Evolutionary conservation across 2,329 filamentous ascomycete genomes (phyloP).

Genomic region (Amauroascus verrucosus): DNA sequence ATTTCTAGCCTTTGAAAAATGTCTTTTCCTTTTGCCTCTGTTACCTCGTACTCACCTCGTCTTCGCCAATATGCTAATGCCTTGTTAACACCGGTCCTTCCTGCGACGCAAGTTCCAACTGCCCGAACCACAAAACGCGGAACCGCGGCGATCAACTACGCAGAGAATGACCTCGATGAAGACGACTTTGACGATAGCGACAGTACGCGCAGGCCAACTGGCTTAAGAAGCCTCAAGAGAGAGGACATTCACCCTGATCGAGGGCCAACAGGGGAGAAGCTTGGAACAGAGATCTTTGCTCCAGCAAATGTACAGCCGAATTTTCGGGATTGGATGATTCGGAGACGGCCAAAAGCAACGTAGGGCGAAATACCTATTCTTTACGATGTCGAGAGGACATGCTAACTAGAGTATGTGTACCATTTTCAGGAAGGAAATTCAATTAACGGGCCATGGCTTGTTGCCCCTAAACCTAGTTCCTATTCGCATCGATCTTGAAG

Average conservation of each 20-base stretch:
- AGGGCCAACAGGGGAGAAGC: constrained; percentile 58
- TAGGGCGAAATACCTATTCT: constrained; percentile 23
- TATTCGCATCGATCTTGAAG: constrained; percentile 90
- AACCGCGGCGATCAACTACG: constrained; percentile 94
- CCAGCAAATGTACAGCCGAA: constrained; percentile 82
- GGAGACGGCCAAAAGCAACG: constrained; percentile 38
- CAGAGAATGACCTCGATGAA: constrained; percentile 87
- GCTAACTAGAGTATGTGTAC: not conserved
- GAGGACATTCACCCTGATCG: constrained; percentile 59
- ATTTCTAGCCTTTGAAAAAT: constrained; percentile 11
- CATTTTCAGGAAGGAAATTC: constrained; percentile 4
- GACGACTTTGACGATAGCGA: constrained; percentile 54
- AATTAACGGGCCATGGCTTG: constrained; percentile 1
- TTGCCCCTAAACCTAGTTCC: constrained; percentile 86
- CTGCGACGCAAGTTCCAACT: constrained; percentile 55
- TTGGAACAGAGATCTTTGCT: constrained; percentile 68
- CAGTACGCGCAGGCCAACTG: constrained; percentile 61
- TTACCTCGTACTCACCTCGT: constrained; percentile 84
- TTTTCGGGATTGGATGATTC: constrained; percentile 92
- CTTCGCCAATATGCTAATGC: constrained; percentile 86
- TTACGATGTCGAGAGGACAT: not conserved
- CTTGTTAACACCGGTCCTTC: constrained; percentile 73
- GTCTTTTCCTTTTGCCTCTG: constrained; percentile 56
- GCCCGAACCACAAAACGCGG: constrained; percentile 92
- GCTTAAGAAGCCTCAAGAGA: constrained; percentile 69